phyloP scores from a whole-genome alignment of 2,329 filamentous ascomycete species.

The Claviceps sp. region DNA sequence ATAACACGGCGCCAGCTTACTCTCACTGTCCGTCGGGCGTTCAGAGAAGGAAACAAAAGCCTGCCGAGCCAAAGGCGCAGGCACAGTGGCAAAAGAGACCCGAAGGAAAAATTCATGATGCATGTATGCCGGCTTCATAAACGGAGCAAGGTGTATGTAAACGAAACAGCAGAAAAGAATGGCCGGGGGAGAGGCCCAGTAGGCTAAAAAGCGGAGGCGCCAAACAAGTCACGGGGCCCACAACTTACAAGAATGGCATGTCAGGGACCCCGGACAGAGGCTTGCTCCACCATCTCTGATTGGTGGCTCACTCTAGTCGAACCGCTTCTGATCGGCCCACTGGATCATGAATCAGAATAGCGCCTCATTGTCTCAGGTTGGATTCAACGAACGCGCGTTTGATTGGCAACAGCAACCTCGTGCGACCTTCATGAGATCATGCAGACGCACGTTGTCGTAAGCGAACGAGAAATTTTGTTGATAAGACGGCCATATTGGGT shows the following conservation, averaged over 20 bases:
- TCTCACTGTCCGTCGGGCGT: slow-evolving; percentile 7
- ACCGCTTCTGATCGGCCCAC: no score
- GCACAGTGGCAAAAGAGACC: not conserved
- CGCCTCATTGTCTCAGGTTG: not conserved
- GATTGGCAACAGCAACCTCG: not conserved
- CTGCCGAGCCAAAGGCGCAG: slow-evolving; percentile 8
- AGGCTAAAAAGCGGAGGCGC: not conserved
- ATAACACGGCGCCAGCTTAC: slow-evolving; percentile 17
- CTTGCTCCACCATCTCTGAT: not conserved
- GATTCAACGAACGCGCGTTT: not conserved
- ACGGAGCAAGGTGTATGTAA: not conserved
- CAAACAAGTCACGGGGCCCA: not conserved
- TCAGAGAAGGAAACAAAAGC: slow-evolving; percentile 10
- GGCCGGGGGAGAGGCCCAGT: not conserved
- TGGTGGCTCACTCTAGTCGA: not conserved
- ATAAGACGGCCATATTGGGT: no score
- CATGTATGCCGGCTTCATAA: not conserved
- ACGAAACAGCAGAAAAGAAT: not conserved
- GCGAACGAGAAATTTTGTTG: no score
- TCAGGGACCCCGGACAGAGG: no score
- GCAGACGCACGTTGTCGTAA: no score
- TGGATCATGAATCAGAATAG: not conserved
- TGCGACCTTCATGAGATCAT: not conserved
- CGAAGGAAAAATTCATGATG: not conserved
- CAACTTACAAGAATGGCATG: not conserved